Base-by-base conservation (phyloP, 768 basidiomycete species). In the Omphalotus guepiniiformis region DNA sequence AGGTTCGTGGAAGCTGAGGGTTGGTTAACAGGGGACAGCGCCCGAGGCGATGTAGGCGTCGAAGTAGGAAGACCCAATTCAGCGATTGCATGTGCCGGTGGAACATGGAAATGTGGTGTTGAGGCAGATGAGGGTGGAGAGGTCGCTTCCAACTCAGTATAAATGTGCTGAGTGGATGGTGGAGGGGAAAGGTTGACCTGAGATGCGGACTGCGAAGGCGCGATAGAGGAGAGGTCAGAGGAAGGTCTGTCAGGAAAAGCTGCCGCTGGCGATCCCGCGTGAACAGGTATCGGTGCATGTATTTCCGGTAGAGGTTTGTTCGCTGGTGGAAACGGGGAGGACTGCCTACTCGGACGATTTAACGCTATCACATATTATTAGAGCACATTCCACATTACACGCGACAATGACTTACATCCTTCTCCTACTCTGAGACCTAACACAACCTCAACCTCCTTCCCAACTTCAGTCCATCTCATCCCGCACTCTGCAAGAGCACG, bases 171-270 rank as follows among this genome's bases (percentile, higher is more conserved):
- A 36, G 6, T 19, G 19, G 21, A 5, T 21, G 39, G 47, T 13
- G 39, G 35, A 15, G 47, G 39, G 23, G 19, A 19, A n/a, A 59
- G 48, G 37, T 65, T 64, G 41, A 74, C 69, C 63, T 88, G 83
- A 15, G 86, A 88, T 2, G 83, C 83, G 2, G 84, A 86, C 52
- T 87, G 86, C 5, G 85, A 88, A n/a, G 85, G 85, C 0, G 80
- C 76, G 52, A 87, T 66, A 1, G 84, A 85, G n/a, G 79, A 80
- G 12, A 75, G 59, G 59, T 82, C 79, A 45, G 81, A 80, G 3
- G 68, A 65, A 6, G 62, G 64, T 6, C 59, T 58, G 47, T 63
- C 35, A 48, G 54, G 16, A 19, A 27, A 39, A 13, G 27, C 30
- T 21, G 48, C 13, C 6, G 42, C 25, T 19, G 42, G 42, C 13